Conservation (phyloP, 208 protist species). For the Angomonas ambiguus region DNA sequence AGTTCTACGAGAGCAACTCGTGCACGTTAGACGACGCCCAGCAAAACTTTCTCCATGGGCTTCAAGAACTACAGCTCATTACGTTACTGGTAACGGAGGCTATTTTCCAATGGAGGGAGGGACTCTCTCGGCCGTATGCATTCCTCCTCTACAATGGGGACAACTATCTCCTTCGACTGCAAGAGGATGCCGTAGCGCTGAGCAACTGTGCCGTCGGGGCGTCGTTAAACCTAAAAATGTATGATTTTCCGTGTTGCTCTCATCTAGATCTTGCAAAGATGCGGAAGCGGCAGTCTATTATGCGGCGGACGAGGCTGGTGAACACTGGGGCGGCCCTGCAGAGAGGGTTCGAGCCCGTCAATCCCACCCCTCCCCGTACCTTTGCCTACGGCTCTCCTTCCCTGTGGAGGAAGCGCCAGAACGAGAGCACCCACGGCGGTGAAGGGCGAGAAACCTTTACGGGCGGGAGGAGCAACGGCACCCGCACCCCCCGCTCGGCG, state of each 20-base stretch:
- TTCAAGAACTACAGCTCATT: slow-evolving; percentile 47
- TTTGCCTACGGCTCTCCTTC: slow-evolving; percentile 1
- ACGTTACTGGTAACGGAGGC: slow-evolving; percentile 56
- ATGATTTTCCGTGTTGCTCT: slow-evolving; percentile 41
- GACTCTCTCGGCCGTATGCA: slow-evolving; percentile 46
- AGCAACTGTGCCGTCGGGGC: slow-evolving; percentile 28
- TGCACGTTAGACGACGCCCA: slow-evolving; percentile 37
- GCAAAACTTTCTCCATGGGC: slow-evolving; percentile 25
- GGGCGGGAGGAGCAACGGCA: not conserved
- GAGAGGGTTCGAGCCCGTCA: slow-evolving; percentile 25
- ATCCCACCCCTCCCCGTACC: slow-evolving; percentile 2
- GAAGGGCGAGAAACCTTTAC: not conserved
- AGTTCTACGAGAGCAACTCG: slow-evolving; percentile 23
- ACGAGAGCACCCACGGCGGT: not conserved
- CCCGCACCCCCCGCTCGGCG: not conserved
- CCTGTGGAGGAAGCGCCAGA: slow-evolving; percentile 6
- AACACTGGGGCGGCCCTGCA: slow-evolving; percentile 33
- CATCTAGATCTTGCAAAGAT: slow-evolving; percentile 27
- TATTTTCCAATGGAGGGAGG: slow-evolving; percentile 60
- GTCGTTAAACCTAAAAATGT: slow-evolving; percentile 33
- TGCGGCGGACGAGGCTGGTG: slow-evolving; percentile 32
- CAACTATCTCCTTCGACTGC: slow-evolving; percentile 51
- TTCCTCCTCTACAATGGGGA: slow-evolving; percentile 39
- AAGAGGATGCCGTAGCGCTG: slow-evolving; percentile 45
- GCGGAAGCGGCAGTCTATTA: slow-evolving; percentile 24